These are phyloP conservation scores for Nakazawaea ishiwadae DNA, from an alignment of 805 yeast species.

Conservation along the genomic window DNA sequence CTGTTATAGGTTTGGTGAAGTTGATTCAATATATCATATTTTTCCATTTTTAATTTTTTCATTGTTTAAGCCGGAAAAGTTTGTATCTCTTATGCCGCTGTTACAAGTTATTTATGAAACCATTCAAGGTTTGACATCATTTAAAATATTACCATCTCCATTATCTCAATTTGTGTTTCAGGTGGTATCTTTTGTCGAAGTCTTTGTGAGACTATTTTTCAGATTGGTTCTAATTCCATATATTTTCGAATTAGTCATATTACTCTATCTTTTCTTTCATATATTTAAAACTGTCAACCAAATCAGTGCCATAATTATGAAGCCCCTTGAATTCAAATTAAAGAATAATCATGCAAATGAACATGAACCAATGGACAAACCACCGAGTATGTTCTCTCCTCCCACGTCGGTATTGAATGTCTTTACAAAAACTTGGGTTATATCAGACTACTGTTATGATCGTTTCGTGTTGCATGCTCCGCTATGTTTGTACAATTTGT, in stretches of 20 bases:
- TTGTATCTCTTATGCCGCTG: constrained; percentile 11
- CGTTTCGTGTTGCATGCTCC: constrained; percentile 33
- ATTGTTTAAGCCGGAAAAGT: too few relatives aligned
- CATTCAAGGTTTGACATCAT: background rate
- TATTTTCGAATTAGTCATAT: background rate
- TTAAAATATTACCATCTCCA: background rate
- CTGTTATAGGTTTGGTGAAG: too few relatives aligned
- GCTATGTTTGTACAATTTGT: constrained; percentile 17
- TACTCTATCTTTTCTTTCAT: too few relatives aligned
- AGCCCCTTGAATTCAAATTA: too few relatives aligned
- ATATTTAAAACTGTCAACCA: too few relatives aligned
- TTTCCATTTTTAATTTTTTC: too few relatives aligned
- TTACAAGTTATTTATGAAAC: constrained; percentile 6
- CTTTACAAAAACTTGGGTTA: constrained; percentile 20
- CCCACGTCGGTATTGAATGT: background rate
- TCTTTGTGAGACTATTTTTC: background rate
- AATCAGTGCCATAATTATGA: too few relatives aligned
- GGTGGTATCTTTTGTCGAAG: background rate
- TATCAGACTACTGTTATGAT: constrained; percentile 35
- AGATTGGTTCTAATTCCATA: background rate
- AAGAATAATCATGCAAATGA: background rate
- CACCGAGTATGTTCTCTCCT: constrained; percentile 1
- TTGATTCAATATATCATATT: too few relatives aligned
- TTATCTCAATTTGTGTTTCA: background rate
- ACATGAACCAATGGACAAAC: too few relatives aligned